Conservation (phyloP, 192 early-diverging fungal genomes). For the Coemansia erecta region DNA sequence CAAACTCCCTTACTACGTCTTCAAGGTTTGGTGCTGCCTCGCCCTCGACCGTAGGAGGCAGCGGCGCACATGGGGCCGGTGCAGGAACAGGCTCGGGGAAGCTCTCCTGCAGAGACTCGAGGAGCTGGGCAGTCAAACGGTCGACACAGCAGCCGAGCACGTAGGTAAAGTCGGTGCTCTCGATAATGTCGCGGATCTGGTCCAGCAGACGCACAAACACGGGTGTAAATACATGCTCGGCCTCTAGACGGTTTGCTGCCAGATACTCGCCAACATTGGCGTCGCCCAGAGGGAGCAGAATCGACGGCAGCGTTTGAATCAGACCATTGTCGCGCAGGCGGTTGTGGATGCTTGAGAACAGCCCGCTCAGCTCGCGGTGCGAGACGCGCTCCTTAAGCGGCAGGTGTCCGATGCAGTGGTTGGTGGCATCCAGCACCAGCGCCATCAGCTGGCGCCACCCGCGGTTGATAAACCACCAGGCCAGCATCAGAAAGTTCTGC, state of each 20-base stretch:
- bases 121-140: conserved; percentile 44
- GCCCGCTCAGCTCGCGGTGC: conserved; percentile 58
- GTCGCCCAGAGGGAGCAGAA: conserved; percentile 44
- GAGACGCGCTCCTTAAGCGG: conserved; percentile 64
- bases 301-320: conserved; percentile 18
- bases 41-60: conserved; percentile 47
- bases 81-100: conserved; percentile 43
- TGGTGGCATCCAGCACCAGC: conserved; percentile 59
- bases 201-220: conserved; percentile 72
- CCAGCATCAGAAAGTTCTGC: conserved; percentile 83
- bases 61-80: conserved; percentile 26
- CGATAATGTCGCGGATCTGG: conserved; percentile 87
- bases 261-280: conserved; percentile 32
- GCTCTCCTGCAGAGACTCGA: conserved; percentile 50
- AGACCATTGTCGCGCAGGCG: conserved; percentile 54
- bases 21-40: conserved; percentile 40
- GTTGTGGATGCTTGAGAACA: conserved; percentile 56
- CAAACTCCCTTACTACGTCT: conserved; percentile 60
- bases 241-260: conserved; percentile 34
- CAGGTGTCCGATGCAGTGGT: conserved; percentile 38
- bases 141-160: conserved; percentile 49
- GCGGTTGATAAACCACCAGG: conserved; percentile 87
- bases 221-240: conserved; percentile 56
- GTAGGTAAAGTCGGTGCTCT: conserved; percentile 54
- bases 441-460: conserved; percentile 76